A percentile compares a stretch with the other conserved stretches of the same genome.
Evolutionary conservation across 202 grass and related monocot genomes (phyloP).

Genomic region (Zoysia matrella): DNA sequence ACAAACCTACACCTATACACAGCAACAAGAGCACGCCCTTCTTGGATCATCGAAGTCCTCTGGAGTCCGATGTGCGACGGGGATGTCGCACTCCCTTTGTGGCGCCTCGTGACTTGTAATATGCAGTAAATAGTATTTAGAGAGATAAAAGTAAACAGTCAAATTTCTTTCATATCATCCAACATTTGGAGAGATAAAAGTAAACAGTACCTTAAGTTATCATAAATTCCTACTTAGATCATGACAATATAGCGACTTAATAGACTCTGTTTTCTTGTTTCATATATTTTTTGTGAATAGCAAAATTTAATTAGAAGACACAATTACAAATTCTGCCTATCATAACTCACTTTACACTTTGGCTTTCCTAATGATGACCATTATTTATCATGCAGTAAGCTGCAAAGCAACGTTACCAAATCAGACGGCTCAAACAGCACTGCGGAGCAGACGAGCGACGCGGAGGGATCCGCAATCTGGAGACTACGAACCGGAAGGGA

Average conservation of each 20-base stretch:
- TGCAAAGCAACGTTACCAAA: constrained; percentile 48
- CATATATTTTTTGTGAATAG: not conserved
- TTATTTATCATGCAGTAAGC: constrained; percentile 60
- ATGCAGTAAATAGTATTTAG: too few species aligned
- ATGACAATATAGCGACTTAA: constrained; percentile 9
- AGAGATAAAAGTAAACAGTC: not conserved
- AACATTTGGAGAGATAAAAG: constrained; percentile 5
- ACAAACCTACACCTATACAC: too few species aligned
- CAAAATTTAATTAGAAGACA: not conserved
- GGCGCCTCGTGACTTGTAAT: too few species aligned
- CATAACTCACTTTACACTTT: not conserved
- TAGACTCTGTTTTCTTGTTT: not conserved
- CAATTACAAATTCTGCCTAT: not conserved
- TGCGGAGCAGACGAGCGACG: constrained; percentile 40
- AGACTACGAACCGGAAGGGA: constrained; percentile 60
- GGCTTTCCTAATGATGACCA: constrained; percentile 9
- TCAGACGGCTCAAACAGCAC: constrained; percentile 39
- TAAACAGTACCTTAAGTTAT: not conserved
- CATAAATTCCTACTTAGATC: not conserved
- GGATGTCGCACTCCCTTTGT: too few species aligned
- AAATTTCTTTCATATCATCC: constrained; percentile 10
- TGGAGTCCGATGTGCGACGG: too few species aligned
- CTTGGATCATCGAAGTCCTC: too few species aligned
- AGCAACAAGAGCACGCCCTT: too few species aligned
- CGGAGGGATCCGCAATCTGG: constrained; percentile 44